Conservation (phyloP, 2,329 filamentous ascomycete species). For the Penicillium sp. region DNA sequence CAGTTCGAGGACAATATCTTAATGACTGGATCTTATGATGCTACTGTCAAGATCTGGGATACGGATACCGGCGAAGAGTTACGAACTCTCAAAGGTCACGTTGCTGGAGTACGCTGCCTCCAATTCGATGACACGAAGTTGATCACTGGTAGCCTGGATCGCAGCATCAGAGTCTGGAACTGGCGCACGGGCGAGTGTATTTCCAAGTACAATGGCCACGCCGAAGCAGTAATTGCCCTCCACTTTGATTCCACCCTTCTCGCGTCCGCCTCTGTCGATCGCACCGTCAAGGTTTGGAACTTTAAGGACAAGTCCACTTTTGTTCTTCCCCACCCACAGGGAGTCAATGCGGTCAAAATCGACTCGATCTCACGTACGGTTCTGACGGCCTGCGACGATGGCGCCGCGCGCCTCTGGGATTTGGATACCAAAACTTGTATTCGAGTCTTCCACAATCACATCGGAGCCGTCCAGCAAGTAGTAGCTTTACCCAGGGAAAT, state of each 20-base stretch:
- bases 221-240: conserved; percentile 77
- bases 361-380: conserved; percentile 79
- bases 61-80: conserved; percentile 83
- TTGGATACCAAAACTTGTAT: conserved; percentile 80
- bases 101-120: conserved; percentile 77
- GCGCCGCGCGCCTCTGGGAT: conserved; percentile 89
- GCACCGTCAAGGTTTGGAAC: conserved; percentile 89
- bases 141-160: conserved; percentile 85
- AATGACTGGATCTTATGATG: conserved; percentile 91
- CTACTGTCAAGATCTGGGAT: conserved; percentile 95
- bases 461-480: conserved; percentile 92
- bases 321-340: conserved; percentile 78
- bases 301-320: conserved; percentile 81
- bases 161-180: conserved; percentile 91
- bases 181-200: conserved; percentile 89
- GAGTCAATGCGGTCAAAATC: conserved; percentile 94
- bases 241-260: conserved; percentile 84
- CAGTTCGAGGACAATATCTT: conserved; percentile 86
- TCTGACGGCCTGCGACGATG: conserved; percentile 91
- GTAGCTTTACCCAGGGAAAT: conserved; percentile 81
- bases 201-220: conserved; percentile 75
- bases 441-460: conserved; percentile 77
- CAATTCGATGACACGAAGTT: conserved; percentile 92
- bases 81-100: conserved; percentile 80
- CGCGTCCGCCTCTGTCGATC: conserved; percentile 85